Evolutionary conservation across 306 rosid genomes (phyloP).

Genomic region (Sesbania bispinosa): DNA sequence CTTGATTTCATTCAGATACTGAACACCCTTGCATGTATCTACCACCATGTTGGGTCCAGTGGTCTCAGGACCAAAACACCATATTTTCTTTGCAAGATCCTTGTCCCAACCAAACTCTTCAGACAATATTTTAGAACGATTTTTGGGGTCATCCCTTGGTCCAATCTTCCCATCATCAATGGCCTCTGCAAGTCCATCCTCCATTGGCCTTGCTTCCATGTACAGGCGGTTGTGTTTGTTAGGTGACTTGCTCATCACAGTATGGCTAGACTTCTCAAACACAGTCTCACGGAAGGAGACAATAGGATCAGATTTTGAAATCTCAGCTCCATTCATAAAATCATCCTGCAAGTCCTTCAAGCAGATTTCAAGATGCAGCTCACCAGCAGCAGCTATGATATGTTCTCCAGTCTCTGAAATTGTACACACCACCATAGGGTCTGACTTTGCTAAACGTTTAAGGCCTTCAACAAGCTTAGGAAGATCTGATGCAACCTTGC

Average conservation of each 20-base stretch:
- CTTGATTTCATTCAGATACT: constrained; percentile 64
- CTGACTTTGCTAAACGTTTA: constrained; percentile 65
- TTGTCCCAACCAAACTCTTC: constrained; percentile 67
- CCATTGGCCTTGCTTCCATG: constrained; percentile 56
- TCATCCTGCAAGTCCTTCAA: constrained; percentile 74
- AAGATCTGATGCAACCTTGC: constrained; percentile 61
- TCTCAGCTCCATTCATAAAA: constrained; percentile 69
- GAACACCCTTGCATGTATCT: constrained; percentile 64
- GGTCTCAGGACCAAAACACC: constrained; percentile 76
- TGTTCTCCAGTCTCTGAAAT: constrained; percentile 71
- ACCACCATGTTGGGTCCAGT: constrained; percentile 72
- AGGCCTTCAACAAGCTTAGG: constrained; percentile 76
- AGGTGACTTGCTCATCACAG: constrained; percentile 87
- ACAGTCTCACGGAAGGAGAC: constrained; percentile 71
- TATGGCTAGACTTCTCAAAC: constrained; percentile 55
- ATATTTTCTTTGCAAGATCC: constrained; percentile 66
- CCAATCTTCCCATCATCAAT: constrained; percentile 66
- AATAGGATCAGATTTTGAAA: constrained; percentile 59
- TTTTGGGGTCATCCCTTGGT: constrained; percentile 64
- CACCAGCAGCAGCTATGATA: constrained; percentile 73
- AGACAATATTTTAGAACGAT: constrained; percentile 42
- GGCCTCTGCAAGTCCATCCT: constrained; percentile 62
- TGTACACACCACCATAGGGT: constrained; percentile 65
- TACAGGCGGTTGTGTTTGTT: constrained; percentile 75
- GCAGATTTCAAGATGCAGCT: constrained; percentile 73